Evolutionary conservation across 345 rosid genomes (phyloP).

Genomic region (Hibiscus syriacus): DNA sequence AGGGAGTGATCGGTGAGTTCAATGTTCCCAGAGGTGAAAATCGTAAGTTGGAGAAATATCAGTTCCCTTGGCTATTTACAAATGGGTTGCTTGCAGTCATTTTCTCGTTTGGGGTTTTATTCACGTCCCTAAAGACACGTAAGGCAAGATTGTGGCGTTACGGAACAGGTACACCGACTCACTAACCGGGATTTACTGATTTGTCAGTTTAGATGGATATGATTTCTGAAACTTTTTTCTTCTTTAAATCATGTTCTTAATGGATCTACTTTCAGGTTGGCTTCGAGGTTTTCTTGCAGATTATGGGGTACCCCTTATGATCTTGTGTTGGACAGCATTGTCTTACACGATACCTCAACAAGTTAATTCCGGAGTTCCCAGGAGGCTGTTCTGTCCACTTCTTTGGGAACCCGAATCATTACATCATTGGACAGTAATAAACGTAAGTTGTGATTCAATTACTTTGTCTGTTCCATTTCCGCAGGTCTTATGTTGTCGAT

Average conservation of each 20-base stretch:
- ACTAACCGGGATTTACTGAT: neutral
- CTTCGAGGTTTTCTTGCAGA: slow-evolving; percentile 66
- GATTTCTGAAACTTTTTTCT: neutral
- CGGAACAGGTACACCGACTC: slow-evolving; percentile 34
- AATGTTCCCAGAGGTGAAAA: slow-evolving; percentile 31
- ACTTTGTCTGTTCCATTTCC: neutral
- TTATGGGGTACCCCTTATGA: slow-evolving; percentile 79
- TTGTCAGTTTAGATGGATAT: neutral
- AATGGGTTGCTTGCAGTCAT: slow-evolving; percentile 72
- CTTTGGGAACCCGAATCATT: slow-evolving; percentile 72
- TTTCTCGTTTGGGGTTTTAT: slow-evolving; percentile 53
- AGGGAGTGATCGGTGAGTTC: slow-evolving; percentile 70
- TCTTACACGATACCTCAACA: slow-evolving; percentile 42
- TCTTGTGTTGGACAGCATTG: slow-evolving; percentile 54
- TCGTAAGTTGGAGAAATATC: slow-evolving; percentile 31
- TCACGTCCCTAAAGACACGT: slow-evolving; percentile 54
- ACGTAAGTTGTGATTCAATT: slow-evolving; percentile 26
- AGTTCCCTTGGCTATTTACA: slow-evolving; percentile 48
- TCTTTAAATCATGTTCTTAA: neutral
- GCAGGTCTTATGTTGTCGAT: neutral
- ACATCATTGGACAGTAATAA: slow-evolving; percentile 72
- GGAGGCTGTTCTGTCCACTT: slow-evolving; percentile 65
- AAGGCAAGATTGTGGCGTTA: slow-evolving; percentile 64
- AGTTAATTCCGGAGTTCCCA: slow-evolving; percentile 53
- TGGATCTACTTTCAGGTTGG: slow-evolving; percentile 38